Conservation (phyloP, 148 eudicot species). For the Vaccinium darrowii region DNA sequence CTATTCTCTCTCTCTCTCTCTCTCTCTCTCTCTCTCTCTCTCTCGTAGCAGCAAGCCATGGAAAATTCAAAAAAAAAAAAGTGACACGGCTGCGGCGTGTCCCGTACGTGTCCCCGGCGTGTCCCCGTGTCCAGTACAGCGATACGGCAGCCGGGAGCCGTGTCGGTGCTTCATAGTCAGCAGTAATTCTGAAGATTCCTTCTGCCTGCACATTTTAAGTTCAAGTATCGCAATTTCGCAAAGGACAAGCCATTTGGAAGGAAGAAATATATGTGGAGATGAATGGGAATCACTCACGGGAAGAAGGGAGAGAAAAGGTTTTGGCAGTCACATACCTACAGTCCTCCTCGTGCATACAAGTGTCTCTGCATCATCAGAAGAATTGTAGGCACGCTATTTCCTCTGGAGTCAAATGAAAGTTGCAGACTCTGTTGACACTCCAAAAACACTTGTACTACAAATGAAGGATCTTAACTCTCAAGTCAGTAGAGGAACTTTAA, state of each 20-base stretch:
- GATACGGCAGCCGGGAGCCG: too few relatives aligned
- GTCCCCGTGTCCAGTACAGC: too few relatives aligned
- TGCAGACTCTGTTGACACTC: conserved; percentile 98
- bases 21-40: too few relatives aligned
- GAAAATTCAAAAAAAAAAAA: too few relatives aligned
- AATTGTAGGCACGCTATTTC: conserved; percentile 91
- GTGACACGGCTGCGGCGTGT: too few relatives aligned
- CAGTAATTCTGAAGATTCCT: conserved; percentile 89
- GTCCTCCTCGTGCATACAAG: conserved; percentile 76
- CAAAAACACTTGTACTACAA: conserved; percentile 81
- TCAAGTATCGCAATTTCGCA: neutral
- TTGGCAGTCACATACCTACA: conserved; percentile 46
- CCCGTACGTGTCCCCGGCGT: too few relatives aligned
- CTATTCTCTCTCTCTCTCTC: too few relatives aligned
- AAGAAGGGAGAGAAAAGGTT: neutral
- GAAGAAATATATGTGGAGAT: neutral
- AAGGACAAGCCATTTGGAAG: neutral
- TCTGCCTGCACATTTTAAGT: conserved; percentile 51
- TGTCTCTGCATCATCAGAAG: conserved; percentile 92
- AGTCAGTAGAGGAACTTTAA: conserved; percentile 7
- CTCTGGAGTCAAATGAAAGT: conserved; percentile 91
- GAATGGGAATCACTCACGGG: neutral
- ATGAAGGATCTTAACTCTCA: neutral
- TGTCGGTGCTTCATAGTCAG: conserved; percentile 50
- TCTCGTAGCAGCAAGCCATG: too few relatives aligned